A percentile compares a stretch with the other conserved stretches of the same genome.
phyloP scores from a whole-genome alignment of 1,284 basidiomycete genomes.

The Singerocomus rubriflavus region DNA sequence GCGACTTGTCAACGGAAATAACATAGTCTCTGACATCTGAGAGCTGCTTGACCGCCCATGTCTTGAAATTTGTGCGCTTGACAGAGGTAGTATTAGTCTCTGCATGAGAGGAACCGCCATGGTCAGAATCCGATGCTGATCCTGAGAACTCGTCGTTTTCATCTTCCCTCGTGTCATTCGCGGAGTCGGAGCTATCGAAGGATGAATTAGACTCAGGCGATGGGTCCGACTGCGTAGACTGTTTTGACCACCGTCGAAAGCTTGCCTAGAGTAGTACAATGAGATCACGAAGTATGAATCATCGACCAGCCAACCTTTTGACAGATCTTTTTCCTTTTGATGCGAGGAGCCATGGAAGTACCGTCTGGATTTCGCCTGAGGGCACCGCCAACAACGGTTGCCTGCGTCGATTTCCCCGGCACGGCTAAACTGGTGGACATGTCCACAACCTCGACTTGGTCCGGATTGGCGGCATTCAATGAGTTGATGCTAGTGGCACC shows the following conservation, averaged over 20 bases:
- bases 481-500: conserved; percentile 1
- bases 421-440: conserved; percentile 8
- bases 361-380: conserved; percentile 60
- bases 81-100: conserved; percentile 23
- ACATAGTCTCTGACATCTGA: conserved; percentile 53
- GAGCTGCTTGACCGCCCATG: conserved; percentile 81
- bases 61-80: conserved; percentile 65
- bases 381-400: conserved; percentile 50
- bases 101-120: not conserved
- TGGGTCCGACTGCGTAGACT: conserved; percentile 14
- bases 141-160: conserved; percentile 21
- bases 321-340: conserved; percentile 39
- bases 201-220: conserved; percentile 54
- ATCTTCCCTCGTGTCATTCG: conserved; percentile 46
- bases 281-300: conserved; percentile 4
- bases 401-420: conserved; percentile 11
- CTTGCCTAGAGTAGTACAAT: conserved; percentile 25
- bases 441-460: conserved; percentile 19
- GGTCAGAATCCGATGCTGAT: conserved; percentile 15
- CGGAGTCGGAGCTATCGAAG: conserved; percentile 76
- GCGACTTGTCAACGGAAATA: conserved; percentile 14
- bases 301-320: conserved; percentile 39
- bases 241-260: conserved; percentile 43
- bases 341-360: conserved; percentile 44
- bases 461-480: not conserved